Evolutionary conservation across 805 yeast genomes (phyloP), one percentile per base, ranked within the genome.

Genomic region (Candida suzukii): DNA sequence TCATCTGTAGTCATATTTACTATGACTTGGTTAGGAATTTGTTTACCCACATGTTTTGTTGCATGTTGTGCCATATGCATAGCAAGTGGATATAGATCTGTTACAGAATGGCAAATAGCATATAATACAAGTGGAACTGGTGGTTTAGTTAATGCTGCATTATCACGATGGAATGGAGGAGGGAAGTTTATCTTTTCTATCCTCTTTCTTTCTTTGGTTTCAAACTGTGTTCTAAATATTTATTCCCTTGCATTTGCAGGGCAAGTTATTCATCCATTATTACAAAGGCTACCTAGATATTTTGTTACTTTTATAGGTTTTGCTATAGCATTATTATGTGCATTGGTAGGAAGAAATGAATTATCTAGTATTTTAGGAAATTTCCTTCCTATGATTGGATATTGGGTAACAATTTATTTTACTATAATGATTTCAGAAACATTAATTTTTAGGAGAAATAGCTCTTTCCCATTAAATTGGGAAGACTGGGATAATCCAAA

Each of bases 311-410:
- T 82, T 35, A 53, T 72, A 4, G 68, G 80, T 33, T 78, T 84
- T 2, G 68, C 64, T 4, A 57, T 80, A 14, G 80, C 74, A 56
- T 65, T 80, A 45, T 76, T 78, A 2, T 70, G 83, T 54, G 78
- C 90, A 2, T 60, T 83, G 37, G 86, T 73, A 13, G 93, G 93
- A 11, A 69, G 83, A 52, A 63, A 76, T 52, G 76, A 78, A 50
- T 79, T 83, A 56, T 67, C 83, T 38, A 68, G 74, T 3, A 81
- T 83, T 45, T 64, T 83, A 51, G 76, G 83, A 18, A 83, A 83
- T 52, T 83, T 83, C 59, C 63, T 83, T 52, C 91, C 93, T 8
- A 83, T 83, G 91, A 75, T 83, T 41, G 90, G 88, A 2, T 83
- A 83, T 61, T 83, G 93, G 93, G 72, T 82, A 43, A 76, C 86